phyloP scores from a whole-genome alignment of 179 eudicot species.

The Silene noctiflora region DNA sequence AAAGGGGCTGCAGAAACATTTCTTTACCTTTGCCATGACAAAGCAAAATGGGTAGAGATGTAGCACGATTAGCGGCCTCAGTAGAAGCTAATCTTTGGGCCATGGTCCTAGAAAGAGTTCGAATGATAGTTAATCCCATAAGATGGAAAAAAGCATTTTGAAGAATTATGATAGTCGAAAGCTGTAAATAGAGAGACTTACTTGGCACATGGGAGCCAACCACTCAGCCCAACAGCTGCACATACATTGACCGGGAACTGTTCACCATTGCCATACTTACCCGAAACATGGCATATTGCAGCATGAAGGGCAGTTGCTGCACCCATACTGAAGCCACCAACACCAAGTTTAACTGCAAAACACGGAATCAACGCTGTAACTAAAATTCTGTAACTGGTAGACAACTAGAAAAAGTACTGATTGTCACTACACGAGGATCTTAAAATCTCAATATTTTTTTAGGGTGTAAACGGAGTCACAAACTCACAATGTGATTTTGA shows the following conservation, averaged over 20 bases:
- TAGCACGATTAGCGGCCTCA: constrained; percentile 44
- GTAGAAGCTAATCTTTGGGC: constrained; percentile 31
- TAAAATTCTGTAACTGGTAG: constrained; percentile 7
- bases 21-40: constrained; percentile 50
- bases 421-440: not conserved
- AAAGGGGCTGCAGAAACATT: not conserved
- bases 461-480: not conserved
- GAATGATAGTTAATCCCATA: constrained; percentile 10
- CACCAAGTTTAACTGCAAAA: constrained; percentile 43
- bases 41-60: constrained; percentile 43
- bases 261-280: constrained; percentile 40
- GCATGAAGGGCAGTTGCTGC: constrained; percentile 48
- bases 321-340: constrained; percentile 55
- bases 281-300: constrained; percentile 32
- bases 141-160: not conserved
- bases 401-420: not conserved
- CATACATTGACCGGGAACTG: constrained; percentile 33
- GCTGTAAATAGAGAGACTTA: constrained; percentile 16
- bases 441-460: not conserved
- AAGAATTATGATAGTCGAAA: not conserved
- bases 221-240: constrained; percentile 49
- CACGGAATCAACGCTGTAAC: not conserved
- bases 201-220: constrained; percentile 55
- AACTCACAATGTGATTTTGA: no score
- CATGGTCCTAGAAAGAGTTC: constrained; percentile 31